Percentiles rank a stretch among this genome's conserved stretches.
These are phyloP conservation scores for Zygoascus hellenicus DNA, from an alignment of 1,139 yeast species.

Conservation along the genomic window DNA sequence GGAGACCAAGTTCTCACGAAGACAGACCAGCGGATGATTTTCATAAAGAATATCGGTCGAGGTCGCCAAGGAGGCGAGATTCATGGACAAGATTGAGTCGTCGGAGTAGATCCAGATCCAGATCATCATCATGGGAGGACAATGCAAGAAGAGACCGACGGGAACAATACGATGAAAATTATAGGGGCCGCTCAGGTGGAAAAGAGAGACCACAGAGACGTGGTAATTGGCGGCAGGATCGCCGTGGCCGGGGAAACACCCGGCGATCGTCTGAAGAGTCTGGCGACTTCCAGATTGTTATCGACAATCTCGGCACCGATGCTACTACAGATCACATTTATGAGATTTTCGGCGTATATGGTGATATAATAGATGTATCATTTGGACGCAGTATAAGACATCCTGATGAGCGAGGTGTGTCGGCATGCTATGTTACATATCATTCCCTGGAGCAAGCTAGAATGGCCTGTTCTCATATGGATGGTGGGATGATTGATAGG, in stretches of 20 bases:
- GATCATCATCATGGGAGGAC: conserved; percentile 3
- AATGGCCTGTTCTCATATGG: conserved; percentile 22
- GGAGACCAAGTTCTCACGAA: no score
- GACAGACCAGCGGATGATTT: background rate
- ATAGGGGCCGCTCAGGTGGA: no score
- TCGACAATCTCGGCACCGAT: conserved; percentile 21
- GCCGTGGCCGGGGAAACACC: background rate
- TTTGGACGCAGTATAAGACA: conserved; percentile 13
- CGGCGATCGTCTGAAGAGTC: background rate
- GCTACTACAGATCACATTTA: conserved; percentile 21
- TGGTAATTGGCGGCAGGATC: conserved; percentile 1
- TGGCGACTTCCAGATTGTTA: conserved; percentile 16
- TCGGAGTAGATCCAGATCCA: conserved; percentile 15
- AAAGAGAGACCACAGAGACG: conserved; percentile 2
- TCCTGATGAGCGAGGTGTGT: conserved; percentile 7
- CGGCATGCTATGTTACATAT: conserved; percentile 20
- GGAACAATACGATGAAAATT: no score
- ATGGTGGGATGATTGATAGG: conserved; percentile 27
- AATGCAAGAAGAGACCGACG: no score
- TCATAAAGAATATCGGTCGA: conserved; percentile 7
- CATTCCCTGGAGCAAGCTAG: conserved; percentile 22
- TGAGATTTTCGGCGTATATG: conserved; percentile 28
- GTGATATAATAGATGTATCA: conserved; percentile 21
- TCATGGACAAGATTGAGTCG: conserved; percentile 6
- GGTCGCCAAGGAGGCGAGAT: no score